Conservation (phyloP, 176 grass and related monocot species). For the Canna indica region DNA sequence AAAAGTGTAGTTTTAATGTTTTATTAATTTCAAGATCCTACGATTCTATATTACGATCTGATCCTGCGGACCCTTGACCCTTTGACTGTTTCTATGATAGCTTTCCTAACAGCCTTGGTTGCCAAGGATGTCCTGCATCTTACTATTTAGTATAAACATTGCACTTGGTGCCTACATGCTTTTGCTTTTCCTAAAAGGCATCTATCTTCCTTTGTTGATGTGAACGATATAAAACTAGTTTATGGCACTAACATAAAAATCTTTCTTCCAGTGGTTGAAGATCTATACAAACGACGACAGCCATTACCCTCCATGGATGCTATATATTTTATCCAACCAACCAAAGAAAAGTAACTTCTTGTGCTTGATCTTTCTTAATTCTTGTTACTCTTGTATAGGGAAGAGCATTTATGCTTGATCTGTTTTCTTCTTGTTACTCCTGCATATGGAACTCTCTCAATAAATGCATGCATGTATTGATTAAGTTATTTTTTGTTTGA, state of each 20-base stretch:
- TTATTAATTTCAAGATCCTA: no score
- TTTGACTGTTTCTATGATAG: no score
- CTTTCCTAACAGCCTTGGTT: no score
- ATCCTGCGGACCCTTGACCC: no score
- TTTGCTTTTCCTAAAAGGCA: background rate
- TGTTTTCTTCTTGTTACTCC: no score
- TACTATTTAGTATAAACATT: background rate
- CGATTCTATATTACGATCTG: no score
- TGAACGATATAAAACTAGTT: background rate
- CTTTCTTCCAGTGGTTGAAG: constrained; percentile 85
- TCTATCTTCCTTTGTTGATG: background rate
- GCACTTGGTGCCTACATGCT: background rate
- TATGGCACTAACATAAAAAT: constrained; percentile 4
- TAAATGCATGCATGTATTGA: no score
- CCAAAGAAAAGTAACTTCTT: constrained; percentile 84
- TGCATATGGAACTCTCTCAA: no score
- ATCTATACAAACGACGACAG: constrained; percentile 90
- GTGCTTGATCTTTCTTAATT: constrained; percentile 21
- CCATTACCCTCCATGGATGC: constrained; percentile 93
- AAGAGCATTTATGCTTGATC: no score
- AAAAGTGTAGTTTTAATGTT: no score
- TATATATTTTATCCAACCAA: constrained; percentile 99
- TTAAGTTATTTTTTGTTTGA: no score
- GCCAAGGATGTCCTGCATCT: background rate
- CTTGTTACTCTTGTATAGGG: background rate